These are phyloP conservation scores for Coemansia sp. DNA, from an alignment of 192 early-diverging fungal genomes.

Conservation along the genomic window DNA sequence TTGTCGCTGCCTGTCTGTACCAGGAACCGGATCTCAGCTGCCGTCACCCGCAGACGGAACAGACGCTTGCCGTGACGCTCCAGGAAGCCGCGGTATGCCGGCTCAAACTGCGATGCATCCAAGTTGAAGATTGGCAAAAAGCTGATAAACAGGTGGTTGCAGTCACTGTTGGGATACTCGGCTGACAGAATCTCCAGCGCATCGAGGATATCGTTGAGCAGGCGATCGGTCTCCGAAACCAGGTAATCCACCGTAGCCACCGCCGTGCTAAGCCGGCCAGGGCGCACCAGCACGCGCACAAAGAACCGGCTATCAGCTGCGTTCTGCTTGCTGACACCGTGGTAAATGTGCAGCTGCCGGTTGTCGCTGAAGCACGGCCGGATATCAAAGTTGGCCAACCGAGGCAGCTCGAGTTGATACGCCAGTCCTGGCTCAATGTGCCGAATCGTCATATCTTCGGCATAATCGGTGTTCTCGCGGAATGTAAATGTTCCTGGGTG, in stretches of 20 bases:
- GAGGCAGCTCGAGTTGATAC: slow-evolving; percentile 91
- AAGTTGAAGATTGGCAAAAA: slow-evolving; percentile 95
- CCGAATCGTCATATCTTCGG: slow-evolving; percentile 91
- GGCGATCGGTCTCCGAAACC: slow-evolving; percentile 89
- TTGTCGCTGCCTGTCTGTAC: slow-evolving; percentile 65
- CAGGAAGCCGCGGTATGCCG: slow-evolving; percentile 81
- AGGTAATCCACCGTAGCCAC: slow-evolving; percentile 91
- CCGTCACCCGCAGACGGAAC: slow-evolving; percentile 89
- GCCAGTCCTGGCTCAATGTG: slow-evolving; percentile 98
- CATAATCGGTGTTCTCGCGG: slow-evolving; percentile 80
- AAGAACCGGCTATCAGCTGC: slow-evolving; percentile 95
- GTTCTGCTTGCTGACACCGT: slow-evolving; percentile 92
- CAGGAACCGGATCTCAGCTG: slow-evolving; percentile 96
- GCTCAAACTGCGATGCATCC: slow-evolving; percentile 78
- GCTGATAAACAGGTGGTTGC: slow-evolving; percentile 99
- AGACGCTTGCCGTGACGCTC: slow-evolving; percentile 93
- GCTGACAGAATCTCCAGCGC: slow-evolving; percentile 91
- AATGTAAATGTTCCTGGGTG: slow-evolving; percentile 95
- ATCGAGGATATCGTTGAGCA: slow-evolving; percentile 92
- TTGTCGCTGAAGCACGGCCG: slow-evolving; percentile 93
- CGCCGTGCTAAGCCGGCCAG: slow-evolving; percentile 74
- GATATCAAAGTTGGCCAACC: slow-evolving; percentile 92
- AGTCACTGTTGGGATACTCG: slow-evolving; percentile 91
- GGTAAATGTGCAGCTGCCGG: slow-evolving; percentile 94
- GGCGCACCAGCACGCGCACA: slow-evolving; percentile 92